Evolutionary conservation across 2,329 filamentous ascomycete species (phyloP).

Genomic region (Beauveria rudraprayagi): DNA sequence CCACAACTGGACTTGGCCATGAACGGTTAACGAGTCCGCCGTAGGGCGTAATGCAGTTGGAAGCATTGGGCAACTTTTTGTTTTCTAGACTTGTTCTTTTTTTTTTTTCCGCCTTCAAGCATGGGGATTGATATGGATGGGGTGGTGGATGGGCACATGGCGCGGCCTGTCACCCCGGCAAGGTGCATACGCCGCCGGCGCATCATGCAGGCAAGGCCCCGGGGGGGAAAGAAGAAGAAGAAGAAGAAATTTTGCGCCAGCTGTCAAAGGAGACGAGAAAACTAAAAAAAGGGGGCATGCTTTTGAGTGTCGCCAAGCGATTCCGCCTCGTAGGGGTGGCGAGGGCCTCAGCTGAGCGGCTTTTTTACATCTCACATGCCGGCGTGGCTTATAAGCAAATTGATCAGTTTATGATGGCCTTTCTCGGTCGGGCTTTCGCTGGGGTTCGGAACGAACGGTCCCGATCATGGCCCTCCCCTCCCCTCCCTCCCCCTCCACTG

Average conservation of each 20-base stretch:
- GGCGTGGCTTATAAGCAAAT: no score
- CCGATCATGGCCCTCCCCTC: not conserved
- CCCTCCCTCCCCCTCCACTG: not conserved
- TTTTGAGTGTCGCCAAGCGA: not conserved
- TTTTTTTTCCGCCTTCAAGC: not conserved
- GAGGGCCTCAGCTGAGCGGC: constrained; percentile 8
- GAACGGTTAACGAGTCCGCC: constrained; percentile 10
- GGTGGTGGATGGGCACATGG: not conserved
- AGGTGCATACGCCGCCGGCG: constrained; percentile 1
- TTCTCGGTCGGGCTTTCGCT: not conserved
- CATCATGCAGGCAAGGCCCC: not conserved
- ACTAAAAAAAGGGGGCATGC: no score
- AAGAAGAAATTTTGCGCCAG: not conserved
- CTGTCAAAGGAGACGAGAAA: not conserved
- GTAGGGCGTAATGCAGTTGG: constrained; percentile 1
- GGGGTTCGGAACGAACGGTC: constrained; percentile 1
- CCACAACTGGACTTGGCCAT: constrained; percentile 7
- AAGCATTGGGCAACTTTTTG: not conserved
- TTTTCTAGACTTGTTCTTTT: constrained; percentile 3
- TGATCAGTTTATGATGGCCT: no score
- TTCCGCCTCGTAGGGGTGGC: constrained; percentile 1
- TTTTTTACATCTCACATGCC: not conserved
- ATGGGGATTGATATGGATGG: not conserved
- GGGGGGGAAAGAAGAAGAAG: not conserved
- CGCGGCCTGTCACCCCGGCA: not conserved